Conservation (phyloP, 768 basidiomycete species). For the Cytidiella melzeri region DNA sequence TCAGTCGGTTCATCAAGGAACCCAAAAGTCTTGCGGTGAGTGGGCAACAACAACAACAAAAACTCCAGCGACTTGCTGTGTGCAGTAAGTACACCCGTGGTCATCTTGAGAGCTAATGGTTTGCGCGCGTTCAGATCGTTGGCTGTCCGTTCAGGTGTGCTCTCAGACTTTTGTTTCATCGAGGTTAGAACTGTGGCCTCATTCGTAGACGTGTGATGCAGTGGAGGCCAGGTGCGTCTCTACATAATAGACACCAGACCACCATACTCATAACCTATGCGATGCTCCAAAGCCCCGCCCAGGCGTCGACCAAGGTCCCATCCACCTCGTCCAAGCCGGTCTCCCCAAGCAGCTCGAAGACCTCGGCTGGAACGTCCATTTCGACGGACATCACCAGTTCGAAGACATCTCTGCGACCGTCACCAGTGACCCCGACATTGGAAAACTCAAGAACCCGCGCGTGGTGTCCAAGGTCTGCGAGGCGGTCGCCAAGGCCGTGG, state of each 20-base stretch:
- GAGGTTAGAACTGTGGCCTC: background rate
- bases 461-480: slow-evolving; percentile 79
- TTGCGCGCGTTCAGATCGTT: slow-evolving; percentile 72
- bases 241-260: background rate
- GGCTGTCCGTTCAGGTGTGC: slow-evolving; percentile 91
- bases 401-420: slow-evolving; percentile 52
- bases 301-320: slow-evolving; percentile 86
- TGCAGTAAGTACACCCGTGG: no score
- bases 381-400: slow-evolving; percentile 88
- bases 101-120: no score
- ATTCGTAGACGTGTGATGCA: slow-evolving; percentile 18
- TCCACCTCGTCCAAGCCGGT: slow-evolving; percentile 83
- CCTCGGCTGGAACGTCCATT: slow-evolving; percentile 86
- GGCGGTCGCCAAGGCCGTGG: slow-evolving; percentile 74
- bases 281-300: slow-evolving; percentile 47
- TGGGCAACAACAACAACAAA: no score
- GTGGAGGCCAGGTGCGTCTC: slow-evolving; percentile 58
- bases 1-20: slow-evolving; percentile 45
- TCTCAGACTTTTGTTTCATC: no score
- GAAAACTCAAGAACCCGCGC: slow-evolving; percentile 85
- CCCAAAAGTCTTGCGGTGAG: slow-evolving; percentile 79
- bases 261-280: slow-evolving; percentile 1
- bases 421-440: slow-evolving; percentile 71
- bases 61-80: no score
- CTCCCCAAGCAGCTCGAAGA: slow-evolving; percentile 67